Evolutionary conservation across 768 basidiomycete species (phyloP).

Genomic region (Serendipita indica): DNA sequence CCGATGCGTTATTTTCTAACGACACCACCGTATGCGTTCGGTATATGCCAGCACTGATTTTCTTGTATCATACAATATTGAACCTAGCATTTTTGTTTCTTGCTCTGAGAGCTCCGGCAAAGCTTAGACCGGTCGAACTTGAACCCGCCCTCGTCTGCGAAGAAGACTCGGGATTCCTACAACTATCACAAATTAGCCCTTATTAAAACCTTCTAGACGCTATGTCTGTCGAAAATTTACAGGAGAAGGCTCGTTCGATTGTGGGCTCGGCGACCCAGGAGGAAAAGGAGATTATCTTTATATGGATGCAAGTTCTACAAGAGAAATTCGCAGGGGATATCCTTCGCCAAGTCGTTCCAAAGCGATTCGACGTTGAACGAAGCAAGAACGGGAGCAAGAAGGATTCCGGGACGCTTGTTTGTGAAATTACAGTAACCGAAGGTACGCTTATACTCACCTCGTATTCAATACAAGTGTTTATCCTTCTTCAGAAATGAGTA

Average conservation of each 20-base stretch:
- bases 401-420: background rate
- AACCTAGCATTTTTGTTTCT: no score
- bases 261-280: background rate
- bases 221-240: background rate
- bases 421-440: background rate
- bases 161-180: no score
- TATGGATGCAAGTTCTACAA: background rate
- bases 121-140: no score
- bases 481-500: background rate
- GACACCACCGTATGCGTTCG: no score
- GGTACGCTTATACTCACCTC: background rate
- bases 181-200: no score
- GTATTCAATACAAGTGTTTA: background rate
- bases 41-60: no score
- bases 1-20: constrained; percentile 1
- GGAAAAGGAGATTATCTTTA: background rate
- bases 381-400: background rate
- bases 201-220: no score
- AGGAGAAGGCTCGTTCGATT: background rate
- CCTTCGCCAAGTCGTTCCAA: background rate
- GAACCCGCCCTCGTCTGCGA: no score
- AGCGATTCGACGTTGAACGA: constrained; percentile 2
- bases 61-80: no score
- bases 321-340: background rate
- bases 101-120: no score